phyloP scores from a whole-genome alignment of 768 basidiomycete species.

The Amanita thiersii region DNA sequence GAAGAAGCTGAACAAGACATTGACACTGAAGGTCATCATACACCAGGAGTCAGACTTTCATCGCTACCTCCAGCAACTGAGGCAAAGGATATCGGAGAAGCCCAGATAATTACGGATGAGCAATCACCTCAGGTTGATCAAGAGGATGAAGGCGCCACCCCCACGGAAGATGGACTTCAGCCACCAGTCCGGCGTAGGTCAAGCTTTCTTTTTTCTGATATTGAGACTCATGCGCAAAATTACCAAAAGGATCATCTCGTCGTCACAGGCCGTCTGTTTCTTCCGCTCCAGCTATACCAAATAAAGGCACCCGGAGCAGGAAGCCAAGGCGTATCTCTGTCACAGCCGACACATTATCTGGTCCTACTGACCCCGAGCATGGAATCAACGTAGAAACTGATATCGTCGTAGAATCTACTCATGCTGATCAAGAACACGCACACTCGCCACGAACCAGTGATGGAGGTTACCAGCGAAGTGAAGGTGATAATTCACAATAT shows the following conservation, averaged over 20 bases:
- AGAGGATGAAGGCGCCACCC: slow-evolving; percentile 15
- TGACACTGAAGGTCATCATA: slow-evolving; percentile 1
- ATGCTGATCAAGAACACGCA: slow-evolving; percentile 22
- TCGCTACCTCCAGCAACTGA: neutral
- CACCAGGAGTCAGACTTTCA: neutral
- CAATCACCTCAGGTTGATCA: slow-evolving; percentile 9
- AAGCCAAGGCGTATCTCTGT: slow-evolving; percentile 21
- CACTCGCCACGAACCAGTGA: slow-evolving; percentile 22
- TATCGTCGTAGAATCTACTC: slow-evolving; percentile 18
- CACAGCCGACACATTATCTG: slow-evolving; percentile 15
- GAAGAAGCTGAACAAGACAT: slow-evolving; percentile 5
- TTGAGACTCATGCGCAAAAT: neutral
- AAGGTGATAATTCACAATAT: slow-evolving; percentile 16
- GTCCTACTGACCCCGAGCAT: slow-evolving; percentile 14
- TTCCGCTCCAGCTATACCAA: slow-evolving; percentile 19
- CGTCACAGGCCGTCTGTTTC: slow-evolving; percentile 29
- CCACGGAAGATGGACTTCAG: slow-evolving; percentile 25
- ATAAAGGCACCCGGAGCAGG: slow-evolving; percentile 20
- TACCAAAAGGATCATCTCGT: slow-evolving; percentile 28
- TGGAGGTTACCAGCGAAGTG: slow-evolving; percentile 18
- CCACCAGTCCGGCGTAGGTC: slow-evolving; percentile 26
- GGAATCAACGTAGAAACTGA: slow-evolving; percentile 19
- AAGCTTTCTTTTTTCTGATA: slow-evolving; percentile 1
- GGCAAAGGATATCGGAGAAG: slow-evolving; percentile 3
- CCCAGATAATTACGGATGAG: neutral